Evolutionary conservation across 2,329 filamentous ascomycete species (phyloP), one percentile per base, ranked within the genome.

Genomic region (Didymella segeticola): DNA sequence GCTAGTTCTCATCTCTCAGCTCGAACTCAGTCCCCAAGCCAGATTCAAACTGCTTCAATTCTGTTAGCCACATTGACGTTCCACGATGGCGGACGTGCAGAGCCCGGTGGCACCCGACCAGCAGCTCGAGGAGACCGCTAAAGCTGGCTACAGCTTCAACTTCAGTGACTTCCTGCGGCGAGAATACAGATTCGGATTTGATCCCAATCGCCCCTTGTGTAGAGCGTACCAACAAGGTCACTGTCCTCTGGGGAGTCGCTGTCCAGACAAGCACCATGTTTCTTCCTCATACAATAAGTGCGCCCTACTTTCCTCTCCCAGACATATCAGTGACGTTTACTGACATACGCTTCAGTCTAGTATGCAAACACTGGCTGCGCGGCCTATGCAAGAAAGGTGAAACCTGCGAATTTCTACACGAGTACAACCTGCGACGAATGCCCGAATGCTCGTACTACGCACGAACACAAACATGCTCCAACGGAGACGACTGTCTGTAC

Each of bases 281-380:
- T 76, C 79, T 20, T 80, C 79, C 33, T 86, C 86, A 27, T 89
- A 89, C 73, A 90, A 89, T 78, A 89, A 85, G 71, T 80, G 63
- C 43, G 74, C 78, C 31, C 7, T 10, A 33, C 27, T 15, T 23
- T 2, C 15, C 10, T 9, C 17, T 11, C 9, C 2, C n/a, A 20
- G 4, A 25, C 22, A 12, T 4, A 6, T 8, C 7, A 19, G 10
- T 3, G n/a, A 8, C 6, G 11, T 15, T 20, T 43, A 49, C 61
- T 66, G 20, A 65, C 47, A 47, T 1, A n/a, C 9, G 8, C 25
- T 11, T 23, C 31, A 84, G 80, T 43, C 86, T 98, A 14, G 93
- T 99, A 57, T 99, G 95, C 86, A 99, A 99, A 80, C 95, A 98
- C 82, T 98, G 95, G 88, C 87, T 98, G 70, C 90, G 96, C 61